These are phyloP conservation scores for Hypocreales sp. DNA, from an alignment of 2,329 filamentous ascomycete species.

Conservation along the genomic window DNA sequence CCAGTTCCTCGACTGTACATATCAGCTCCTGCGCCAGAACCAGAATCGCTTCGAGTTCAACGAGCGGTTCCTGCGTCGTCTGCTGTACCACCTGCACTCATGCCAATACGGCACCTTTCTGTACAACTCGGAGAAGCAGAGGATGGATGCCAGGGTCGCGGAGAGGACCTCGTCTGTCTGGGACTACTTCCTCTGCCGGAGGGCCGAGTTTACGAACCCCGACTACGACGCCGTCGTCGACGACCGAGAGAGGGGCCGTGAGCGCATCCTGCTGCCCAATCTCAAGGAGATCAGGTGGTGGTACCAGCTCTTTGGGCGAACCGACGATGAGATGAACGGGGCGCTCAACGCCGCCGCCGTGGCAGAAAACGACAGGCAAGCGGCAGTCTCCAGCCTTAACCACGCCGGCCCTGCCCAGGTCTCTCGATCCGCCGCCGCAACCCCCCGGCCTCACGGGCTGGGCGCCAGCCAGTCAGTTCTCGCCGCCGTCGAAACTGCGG, in stretches of 20 bases:
- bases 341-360: slow-evolving; percentile 38
- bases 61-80: slow-evolving; percentile 74
- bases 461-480: slow-evolving; percentile 36
- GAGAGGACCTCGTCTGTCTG: slow-evolving; percentile 77
- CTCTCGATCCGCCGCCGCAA: slow-evolving; percentile 10
- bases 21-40: slow-evolving; percentile 74
- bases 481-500: slow-evolving; percentile 40
- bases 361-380: slow-evolving; percentile 25
- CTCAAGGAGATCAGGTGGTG: slow-evolving; percentile 81
- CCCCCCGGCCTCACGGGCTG: slow-evolving; percentile 22
- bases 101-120: slow-evolving; percentile 96
- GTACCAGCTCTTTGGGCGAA: slow-evolving; percentile 73
- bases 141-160: slow-evolving; percentile 50
- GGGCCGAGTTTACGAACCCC: slow-evolving; percentile 67
- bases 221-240: slow-evolving; percentile 62
- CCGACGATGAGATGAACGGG: slow-evolving; percentile 86
- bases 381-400: slow-evolving; percentile 19
- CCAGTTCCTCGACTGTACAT: slow-evolving; percentile 89
- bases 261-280: slow-evolving; percentile 70
- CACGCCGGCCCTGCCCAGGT: slow-evolving; percentile 11
- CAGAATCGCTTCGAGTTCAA: slow-evolving; percentile 91
- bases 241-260: slow-evolving; percentile 63
- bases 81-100: slow-evolving; percentile 88
- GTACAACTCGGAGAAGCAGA: slow-evolving; percentile 86
- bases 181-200: slow-evolving; percentile 83